Base-by-base conservation (phyloP, 2,329 filamentous ascomycete species). In the Claviceps pazoutovae region DNA sequence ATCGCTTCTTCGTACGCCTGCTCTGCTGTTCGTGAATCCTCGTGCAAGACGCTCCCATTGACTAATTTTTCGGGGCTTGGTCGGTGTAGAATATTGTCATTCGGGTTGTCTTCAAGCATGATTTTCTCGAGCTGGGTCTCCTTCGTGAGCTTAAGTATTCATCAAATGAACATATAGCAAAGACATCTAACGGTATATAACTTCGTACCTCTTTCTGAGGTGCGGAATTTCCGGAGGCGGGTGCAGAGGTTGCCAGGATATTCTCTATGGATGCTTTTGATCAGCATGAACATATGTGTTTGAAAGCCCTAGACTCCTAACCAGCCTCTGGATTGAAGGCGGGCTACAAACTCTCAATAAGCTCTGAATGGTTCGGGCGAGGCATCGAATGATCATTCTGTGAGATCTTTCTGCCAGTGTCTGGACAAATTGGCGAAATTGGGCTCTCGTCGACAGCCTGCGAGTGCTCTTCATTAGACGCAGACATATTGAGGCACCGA, bases 41-140 rank as follows among this genome's bases (percentile, higher is more conserved):
- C 79, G 53, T 79, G 80, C 57, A 96, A 70, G 51, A 96, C 87
- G 5, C 89, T 89, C 59, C 86, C 82, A 61, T 85, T 82, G 53
- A 95, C 74, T 56, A 95, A 72, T 49, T 84, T 76, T 58, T 89
- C 86, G 11, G 86, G 84, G 38, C 79, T 75, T 1, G 90, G 90
- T 19, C 90, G 78, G 60, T 84, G 77, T 62, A 84, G 79, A 56
- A 96, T 81, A 67, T 90, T 90, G 62, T 94, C 88, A 67, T 95
- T 93, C 56, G 96, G 75, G 51, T 78, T 84, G 66, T 95, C 87
- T 54, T 82, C 85, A 14, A 85, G 80, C 89, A 96, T 95, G 67
- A 88, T 84, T 65, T 83, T 88, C 68, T 89, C 81, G 43, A 96
- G 81, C 72, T 78, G 11, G 11, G 5, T 19, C 19, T 46, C 19